Conservation (phyloP, 108 stramenopile species). For the Conticribra guillardii region DNA sequence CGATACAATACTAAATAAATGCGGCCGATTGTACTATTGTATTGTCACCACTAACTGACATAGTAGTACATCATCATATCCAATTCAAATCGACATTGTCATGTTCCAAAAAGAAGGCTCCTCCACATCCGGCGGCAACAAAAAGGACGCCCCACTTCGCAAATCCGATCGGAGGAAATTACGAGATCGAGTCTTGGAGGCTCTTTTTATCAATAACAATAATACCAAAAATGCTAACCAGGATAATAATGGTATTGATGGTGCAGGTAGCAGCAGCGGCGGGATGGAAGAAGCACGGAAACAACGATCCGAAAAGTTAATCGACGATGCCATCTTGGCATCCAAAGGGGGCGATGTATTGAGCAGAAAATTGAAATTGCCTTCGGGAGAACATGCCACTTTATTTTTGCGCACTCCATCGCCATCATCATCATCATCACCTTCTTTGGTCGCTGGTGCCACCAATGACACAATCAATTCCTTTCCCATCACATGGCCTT, state of each 20-base stretch:
- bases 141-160: constrained; percentile 71
- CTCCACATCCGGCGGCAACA: constrained; percentile 42
- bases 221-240: no score
- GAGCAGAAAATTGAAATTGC: constrained; percentile 37
- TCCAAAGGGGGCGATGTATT: constrained; percentile 35
- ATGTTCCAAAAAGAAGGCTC: constrained; percentile 68
- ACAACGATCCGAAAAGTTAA: constrained; percentile 33
- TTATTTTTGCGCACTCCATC: constrained; percentile 44
- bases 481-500: constrained; percentile 46
- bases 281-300: constrained; percentile 36
- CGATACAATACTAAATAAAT: no score
- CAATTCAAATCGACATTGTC: not conserved
- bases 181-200: constrained; percentile 42
- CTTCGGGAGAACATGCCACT: constrained; percentile 30
- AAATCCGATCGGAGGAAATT: constrained; percentile 76
- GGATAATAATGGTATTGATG: not conserved
- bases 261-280: constrained; percentile 1
- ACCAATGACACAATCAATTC: constrained; percentile 10
- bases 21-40: no score
- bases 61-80: not conserved
- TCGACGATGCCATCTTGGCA: constrained; percentile 38
- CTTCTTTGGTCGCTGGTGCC: no score
- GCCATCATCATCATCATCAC: not conserved
- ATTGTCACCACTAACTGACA: not conserved
- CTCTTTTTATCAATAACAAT: constrained; percentile 39